These are phyloP conservation scores for Penicillium hesseltinei DNA, from an alignment of 2,329 filamentous ascomycete species.

Conservation along the genomic window DNA sequence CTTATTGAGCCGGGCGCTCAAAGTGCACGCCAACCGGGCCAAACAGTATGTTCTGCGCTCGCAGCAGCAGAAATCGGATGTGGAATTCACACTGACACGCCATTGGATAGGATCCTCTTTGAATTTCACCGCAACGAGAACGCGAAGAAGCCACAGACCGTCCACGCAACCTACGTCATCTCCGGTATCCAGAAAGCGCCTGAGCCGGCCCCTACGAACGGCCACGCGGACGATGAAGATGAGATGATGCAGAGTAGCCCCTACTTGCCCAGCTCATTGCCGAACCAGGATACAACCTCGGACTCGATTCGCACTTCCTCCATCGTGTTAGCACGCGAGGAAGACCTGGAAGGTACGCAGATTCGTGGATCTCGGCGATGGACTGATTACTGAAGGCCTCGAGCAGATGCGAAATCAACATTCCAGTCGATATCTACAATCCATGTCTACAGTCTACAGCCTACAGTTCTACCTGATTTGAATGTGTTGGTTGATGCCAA, in stretches of 20 bases:
- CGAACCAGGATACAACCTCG: constrained; percentile 50
- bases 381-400: neutral
- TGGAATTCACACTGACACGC: constrained; percentile 10
- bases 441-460: constrained; percentile 82
- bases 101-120: constrained; percentile 68
- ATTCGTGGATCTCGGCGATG: neutral
- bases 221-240: constrained; percentile 62
- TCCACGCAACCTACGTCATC: constrained; percentile 92
- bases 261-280: constrained; percentile 65
- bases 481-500: constrained; percentile 69
- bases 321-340: constrained; percentile 68
- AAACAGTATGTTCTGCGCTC: constrained; percentile 69
- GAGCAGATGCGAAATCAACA: constrained; percentile 61
- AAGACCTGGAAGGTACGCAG: constrained; percentile 63
- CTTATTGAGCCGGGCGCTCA: constrained; percentile 74
- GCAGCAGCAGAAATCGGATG: neutral
- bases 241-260: constrained; percentile 63
- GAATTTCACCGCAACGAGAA: constrained; percentile 82
- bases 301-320: constrained; percentile 56
- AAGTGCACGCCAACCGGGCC: constrained; percentile 80
- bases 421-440: constrained; percentile 75
- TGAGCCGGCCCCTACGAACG: constrained; percentile 38
- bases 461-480: constrained; percentile 68
- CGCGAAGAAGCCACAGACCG: constrained; percentile 65
- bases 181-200: constrained; percentile 62